Conservation (phyloP, 2,329 filamentous ascomycete genomes). For the Curvularia verruculosa region DNA sequence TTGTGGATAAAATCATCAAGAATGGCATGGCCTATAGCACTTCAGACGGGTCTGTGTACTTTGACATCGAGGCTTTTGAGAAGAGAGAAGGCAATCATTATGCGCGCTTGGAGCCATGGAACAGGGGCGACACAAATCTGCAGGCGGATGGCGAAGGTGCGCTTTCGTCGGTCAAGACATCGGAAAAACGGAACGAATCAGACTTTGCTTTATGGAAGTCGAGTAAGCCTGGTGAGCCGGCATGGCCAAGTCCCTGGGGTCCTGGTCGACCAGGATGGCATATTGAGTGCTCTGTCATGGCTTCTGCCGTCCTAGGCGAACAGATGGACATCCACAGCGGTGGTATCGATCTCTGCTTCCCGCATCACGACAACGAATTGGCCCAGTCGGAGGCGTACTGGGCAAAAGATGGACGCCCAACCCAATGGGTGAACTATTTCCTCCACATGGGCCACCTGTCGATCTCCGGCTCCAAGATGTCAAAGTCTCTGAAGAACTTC, state of each 20-base stretch:
- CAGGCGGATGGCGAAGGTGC: constrained; percentile 91
- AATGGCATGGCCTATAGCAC: constrained; percentile 84
- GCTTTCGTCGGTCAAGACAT: constrained; percentile 61
- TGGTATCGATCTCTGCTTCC: constrained; percentile 86
- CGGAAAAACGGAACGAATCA: constrained; percentile 74
- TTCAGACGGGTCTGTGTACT: constrained; percentile 86
- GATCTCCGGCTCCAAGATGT: constrained; percentile 94
- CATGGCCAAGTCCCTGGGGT: constrained; percentile 88
- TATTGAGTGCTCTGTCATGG: constrained; percentile 97
- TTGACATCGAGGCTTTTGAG: constrained; percentile 88
- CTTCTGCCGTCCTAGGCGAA: constrained; percentile 81
- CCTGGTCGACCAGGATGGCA: constrained; percentile 91
- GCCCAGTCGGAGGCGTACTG: constrained; percentile 91
- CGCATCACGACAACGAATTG: constrained; percentile 81
- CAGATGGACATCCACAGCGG: constrained; percentile 93
- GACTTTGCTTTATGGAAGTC: constrained; percentile 96
- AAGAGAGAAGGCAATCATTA: constrained; percentile 78
- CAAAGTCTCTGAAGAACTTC: constrained; percentile 94
- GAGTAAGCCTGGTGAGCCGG: constrained; percentile 88
- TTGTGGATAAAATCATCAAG: constrained; percentile 79
- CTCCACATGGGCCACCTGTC: constrained; percentile 92
- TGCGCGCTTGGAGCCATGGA: constrained; percentile 83
- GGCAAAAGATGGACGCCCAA: constrained; percentile 48
- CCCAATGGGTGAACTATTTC: constrained; percentile 94
- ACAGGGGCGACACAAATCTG: constrained; percentile 79